Evolutionary conservation across 129 eudicot genomes (phyloP).

Genomic region (Artemisia argyi): DNA sequence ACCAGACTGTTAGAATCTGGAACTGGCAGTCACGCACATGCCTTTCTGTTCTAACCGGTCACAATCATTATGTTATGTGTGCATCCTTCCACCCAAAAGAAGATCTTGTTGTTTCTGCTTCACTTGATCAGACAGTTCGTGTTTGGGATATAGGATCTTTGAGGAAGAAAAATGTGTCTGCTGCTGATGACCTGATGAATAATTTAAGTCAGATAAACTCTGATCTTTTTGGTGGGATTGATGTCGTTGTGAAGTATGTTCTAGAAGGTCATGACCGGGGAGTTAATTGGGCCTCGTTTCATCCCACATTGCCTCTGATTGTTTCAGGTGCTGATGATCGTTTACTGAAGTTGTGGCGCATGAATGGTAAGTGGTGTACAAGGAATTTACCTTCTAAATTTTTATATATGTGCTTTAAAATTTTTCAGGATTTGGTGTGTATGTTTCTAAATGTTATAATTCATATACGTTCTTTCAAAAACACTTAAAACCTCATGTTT

Average conservation of each 20-base stretch:
- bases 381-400: neutral
- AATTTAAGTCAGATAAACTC: constrained; percentile 43
- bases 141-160: constrained; percentile 59
- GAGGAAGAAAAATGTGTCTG: constrained; percentile 39
- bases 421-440: too few species aligned
- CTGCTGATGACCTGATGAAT: constrained; percentile 45
- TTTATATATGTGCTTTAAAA: too few species aligned
- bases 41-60: constrained; percentile 54
- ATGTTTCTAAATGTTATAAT: too few species aligned
- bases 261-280: constrained; percentile 61
- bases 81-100: constrained; percentile 54
- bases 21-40: constrained; percentile 59
- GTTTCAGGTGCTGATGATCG: constrained; percentile 62
- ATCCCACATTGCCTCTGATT: constrained; percentile 52
- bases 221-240: constrained; percentile 58
- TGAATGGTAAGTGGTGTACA: constrained; percentile 42
- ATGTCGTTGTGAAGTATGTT: constrained; percentile 59
- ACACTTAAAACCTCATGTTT: too few species aligned
- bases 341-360: constrained; percentile 54
- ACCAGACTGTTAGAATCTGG: constrained; percentile 56
- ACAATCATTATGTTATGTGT: constrained; percentile 59
- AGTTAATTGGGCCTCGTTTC: constrained; percentile 57
- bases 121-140: constrained; percentile 56
- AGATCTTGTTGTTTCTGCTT: constrained; percentile 56
- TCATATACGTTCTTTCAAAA: too few species aligned